Percentiles rank a stretch among this genome's conserved stretches.
phyloP scores from a whole-genome alignment of 305 asterid species.

The Caryopteris hybrid region DNA sequence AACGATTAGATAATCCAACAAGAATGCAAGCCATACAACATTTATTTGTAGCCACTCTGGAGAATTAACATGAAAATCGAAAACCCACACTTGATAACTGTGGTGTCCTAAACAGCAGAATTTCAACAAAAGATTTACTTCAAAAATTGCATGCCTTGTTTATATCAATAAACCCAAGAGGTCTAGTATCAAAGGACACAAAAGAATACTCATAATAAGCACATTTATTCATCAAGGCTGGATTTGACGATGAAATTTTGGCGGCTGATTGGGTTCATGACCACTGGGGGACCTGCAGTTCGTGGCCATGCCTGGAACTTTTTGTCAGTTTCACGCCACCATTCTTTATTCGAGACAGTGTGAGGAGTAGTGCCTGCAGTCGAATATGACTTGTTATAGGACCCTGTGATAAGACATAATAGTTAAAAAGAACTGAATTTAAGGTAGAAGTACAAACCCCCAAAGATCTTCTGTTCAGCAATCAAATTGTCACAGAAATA shows the following conservation, averaged over 20 bases:
- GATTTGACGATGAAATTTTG: conserved; percentile 75
- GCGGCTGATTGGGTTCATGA: conserved; percentile 92
- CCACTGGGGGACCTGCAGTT: conserved; percentile 96
- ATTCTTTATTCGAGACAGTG: conserved; percentile 56
- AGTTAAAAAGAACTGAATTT: neutral
- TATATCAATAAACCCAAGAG: conserved; percentile 15
- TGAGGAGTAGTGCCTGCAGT: conserved; percentile 63
- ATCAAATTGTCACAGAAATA: conserved; percentile 42
- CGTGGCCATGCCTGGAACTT: conserved; percentile 99
- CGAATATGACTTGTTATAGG: neutral
- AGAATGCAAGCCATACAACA: conserved; percentile 19
- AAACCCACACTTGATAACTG: neutral
- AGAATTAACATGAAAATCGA: neutral
- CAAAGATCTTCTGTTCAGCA: conserved; percentile 47
- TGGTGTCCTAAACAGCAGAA: neutral
- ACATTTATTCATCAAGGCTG: conserved; percentile 38
- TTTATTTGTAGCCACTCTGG: conserved; percentile 15
- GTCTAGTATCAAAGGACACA: neutral
- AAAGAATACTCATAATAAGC: neutral
- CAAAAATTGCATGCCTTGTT: neutral
- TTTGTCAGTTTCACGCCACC: conserved; percentile 83
- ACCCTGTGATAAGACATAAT: neutral
- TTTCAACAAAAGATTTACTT: conserved; percentile 10
- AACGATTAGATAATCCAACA: conserved; percentile 6
- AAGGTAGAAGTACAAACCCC: conserved; percentile 23